These are phyloP conservation scores for Dendrostoma leiphaemia DNA, from an alignment of 2,329 filamentous ascomycete genomes.

Conservation along the genomic window DNA sequence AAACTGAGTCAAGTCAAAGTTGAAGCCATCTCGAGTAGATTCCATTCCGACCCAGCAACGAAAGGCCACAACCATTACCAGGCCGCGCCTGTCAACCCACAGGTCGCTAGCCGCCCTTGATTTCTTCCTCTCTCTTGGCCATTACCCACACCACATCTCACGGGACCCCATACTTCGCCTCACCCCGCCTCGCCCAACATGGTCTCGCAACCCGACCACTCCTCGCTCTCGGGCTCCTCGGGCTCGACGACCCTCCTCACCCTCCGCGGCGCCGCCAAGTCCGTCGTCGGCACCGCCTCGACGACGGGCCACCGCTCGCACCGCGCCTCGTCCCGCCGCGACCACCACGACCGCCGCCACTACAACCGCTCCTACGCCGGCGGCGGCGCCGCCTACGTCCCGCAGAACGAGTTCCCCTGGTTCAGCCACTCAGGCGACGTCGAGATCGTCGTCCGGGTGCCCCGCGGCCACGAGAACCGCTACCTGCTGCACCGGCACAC, in stretches of 20 bases:
- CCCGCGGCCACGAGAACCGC: slow-evolving; percentile 69
- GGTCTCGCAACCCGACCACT: slow-evolving; percentile 33
- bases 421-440: slow-evolving; percentile 91
- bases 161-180: too few species aligned
- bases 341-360: slow-evolving; percentile 38
- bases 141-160: background rate
- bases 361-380: slow-evolving; percentile 81
- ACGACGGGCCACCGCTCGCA: slow-evolving; percentile 20
- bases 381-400: slow-evolving; percentile 58
- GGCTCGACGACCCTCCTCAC: slow-evolving; percentile 27
- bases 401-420: slow-evolving; percentile 89
- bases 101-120: too few species aligned
- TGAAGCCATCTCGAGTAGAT: too few species aligned
- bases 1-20: background rate
- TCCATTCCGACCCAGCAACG: too few species aligned
- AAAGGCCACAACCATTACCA: background rate
- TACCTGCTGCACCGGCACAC: slow-evolving; percentile 89
- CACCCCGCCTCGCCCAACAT: slow-evolving; percentile 21
- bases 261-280: slow-evolving; percentile 29
- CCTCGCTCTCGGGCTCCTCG: slow-evolving; percentile 19
- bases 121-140: too few species aligned
- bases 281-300: slow-evolving; percentile 28
- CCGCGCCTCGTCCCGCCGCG: slow-evolving; percentile 17
- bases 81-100: background rate
- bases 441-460: slow-evolving; percentile 73